These are phyloP conservation scores for Pontederia paniculata DNA, from an alignment of 176 grass and related monocot species.

Conservation along the genomic window DNA sequence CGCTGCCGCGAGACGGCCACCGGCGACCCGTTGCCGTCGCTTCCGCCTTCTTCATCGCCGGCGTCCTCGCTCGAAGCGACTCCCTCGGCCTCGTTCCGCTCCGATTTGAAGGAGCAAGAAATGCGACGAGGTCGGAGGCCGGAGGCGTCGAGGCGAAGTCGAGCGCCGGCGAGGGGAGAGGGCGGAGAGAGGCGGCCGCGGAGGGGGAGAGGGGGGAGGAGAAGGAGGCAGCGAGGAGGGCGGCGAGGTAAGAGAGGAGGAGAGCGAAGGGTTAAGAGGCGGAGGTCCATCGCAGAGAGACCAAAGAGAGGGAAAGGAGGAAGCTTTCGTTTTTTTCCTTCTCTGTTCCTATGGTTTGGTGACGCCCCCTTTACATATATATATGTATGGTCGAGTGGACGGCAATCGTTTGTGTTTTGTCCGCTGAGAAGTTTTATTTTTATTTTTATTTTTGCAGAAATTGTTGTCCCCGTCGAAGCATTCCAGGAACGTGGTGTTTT, in stretches of 20 bases:
- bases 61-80: background rate
- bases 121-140: background rate
- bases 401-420: too few relatives aligned
- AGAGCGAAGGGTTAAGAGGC: conserved; percentile 19
- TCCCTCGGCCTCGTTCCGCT: background rate
- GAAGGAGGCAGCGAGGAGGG: conserved; percentile 1
- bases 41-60: background rate
- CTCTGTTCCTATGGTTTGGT: background rate
- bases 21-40: background rate
- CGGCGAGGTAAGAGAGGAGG: background rate
- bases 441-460: too few relatives aligned
- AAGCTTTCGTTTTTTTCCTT: background rate
- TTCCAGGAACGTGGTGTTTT: too few relatives aligned
- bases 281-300: conserved; percentile 13
- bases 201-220: background rate
- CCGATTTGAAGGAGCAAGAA: background rate
- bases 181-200: background rate
- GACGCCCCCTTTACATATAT: too few relatives aligned
- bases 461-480: too few relatives aligned
- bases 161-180: background rate
- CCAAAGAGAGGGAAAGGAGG: too few relatives aligned
- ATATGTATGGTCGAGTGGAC: too few relatives aligned
- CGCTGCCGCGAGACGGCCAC: background rate
- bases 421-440: too few relatives aligned
- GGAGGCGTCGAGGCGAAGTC: conserved; percentile 2